phyloP scores from a whole-genome alignment of 2,329 filamentous ascomycete species.

The Trichoderma brevicompactum region DNA sequence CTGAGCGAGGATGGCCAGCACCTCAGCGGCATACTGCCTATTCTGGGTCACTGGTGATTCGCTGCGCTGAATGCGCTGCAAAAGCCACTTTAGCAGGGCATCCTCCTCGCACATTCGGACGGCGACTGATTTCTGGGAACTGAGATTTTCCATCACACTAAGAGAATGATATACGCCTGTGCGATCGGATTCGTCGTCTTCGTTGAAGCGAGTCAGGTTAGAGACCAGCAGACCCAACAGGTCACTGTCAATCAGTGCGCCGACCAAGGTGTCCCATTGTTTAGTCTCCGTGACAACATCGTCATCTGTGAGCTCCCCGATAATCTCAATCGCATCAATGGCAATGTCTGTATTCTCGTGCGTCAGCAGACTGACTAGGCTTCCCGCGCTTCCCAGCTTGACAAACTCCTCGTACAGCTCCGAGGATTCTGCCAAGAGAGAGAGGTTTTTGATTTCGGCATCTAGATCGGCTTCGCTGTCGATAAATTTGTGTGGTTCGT shows the following conservation, averaged over 20 bases:
- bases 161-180: slow-evolving; percentile 87
- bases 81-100: slow-evolving; percentile 74
- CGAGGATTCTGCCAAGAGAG: slow-evolving; percentile 84
- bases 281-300: slow-evolving; percentile 80
- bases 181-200: slow-evolving; percentile 72
- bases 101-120: slow-evolving; percentile 74
- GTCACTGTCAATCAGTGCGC: slow-evolving; percentile 68
- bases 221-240: slow-evolving; percentile 74
- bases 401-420: slow-evolving; percentile 82
- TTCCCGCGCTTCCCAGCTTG: slow-evolving; percentile 71
- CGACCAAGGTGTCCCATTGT: slow-evolving; percentile 79
- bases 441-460: slow-evolving; percentile 81
- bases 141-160: slow-evolving; percentile 81
- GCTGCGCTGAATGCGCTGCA: slow-evolving; percentile 70
- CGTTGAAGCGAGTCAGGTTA: slow-evolving; percentile 80
- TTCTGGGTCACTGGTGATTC: slow-evolving; percentile 80
- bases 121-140: slow-evolving; percentile 69
- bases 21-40: slow-evolving; percentile 91
- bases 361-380: slow-evolving; percentile 78
- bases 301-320: slow-evolving; percentile 90
- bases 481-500: slow-evolving; percentile 82
- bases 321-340: slow-evolving; percentile 85
- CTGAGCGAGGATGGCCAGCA: slow-evolving; percentile 87
- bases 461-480: slow-evolving; percentile 87
- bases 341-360: slow-evolving; percentile 98